Evolutionary conservation across 768 basidiomycete genomes (phyloP), one percentile per base, ranked within the genome.

Genomic region (Hygrocybe punicea): DNA sequence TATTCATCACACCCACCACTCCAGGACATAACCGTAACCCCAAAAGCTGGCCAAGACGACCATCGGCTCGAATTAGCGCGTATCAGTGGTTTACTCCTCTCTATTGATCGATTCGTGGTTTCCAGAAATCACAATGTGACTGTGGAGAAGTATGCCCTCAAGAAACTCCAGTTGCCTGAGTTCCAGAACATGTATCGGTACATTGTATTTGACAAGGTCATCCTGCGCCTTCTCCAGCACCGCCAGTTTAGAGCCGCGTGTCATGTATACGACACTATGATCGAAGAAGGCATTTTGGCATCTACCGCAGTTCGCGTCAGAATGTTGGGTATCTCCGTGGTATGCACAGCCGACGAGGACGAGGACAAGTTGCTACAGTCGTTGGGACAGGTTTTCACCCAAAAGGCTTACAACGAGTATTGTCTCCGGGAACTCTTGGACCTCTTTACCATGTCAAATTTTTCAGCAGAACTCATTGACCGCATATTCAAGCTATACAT

Each of bases 161-260:
- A 92, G 61, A 76, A 67, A 48, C 75, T 93, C 13, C 16, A 10
- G 14, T 17, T 10, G n/a, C 86, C 92, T 64, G 71, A 77, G 33
- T 68, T 87, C 17, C 89, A 91, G 69, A 77, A 89, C 3, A 57
- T 69, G 4, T 76, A 78, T 6, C 82, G 83, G n/a, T 68, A 62
- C 37, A 63, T 66, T 47, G 59, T 56, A 7, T 81, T 73, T 59
- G 73, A 76, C 57, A 69, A 67, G 17, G 62, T 75, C 46, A 75
- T 81, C 19, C 60, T 67, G 7, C 68, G 74, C 17, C 76, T 83
- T 47, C 63, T 84, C 21, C 66, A 74, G 16, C 61, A 73, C 37
- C 70, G 71, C 1, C 55, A 67, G 7, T 74, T 77, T 52, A 61
- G 63, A 11, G 67, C 73, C 34, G 82, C 83, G 0, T 62, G 73